Base-by-base conservation (phyloP, 371 early-diverging fungal species). In the Saksenaea oblongispora region DNA sequence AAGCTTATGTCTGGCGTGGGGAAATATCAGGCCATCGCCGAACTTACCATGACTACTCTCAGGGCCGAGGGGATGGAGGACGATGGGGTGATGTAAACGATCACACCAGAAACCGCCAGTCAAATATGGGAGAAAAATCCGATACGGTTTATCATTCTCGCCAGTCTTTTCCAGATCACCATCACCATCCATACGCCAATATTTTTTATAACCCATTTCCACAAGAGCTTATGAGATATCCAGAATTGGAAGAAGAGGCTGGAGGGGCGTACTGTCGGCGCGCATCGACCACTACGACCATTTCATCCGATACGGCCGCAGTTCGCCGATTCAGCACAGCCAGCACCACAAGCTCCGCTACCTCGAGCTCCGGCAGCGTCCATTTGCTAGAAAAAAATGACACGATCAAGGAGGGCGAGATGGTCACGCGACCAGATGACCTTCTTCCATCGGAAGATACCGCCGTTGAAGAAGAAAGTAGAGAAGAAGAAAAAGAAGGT, bases 301-400 rank as follows among this genome's bases (percentile, higher is more conserved):
- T 61, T 17, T 42, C 64, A 34, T 61, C 66, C 9, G 54, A 61
- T 34, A 55, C 66, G 36, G 62, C 61, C 35, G 61, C 37, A 15
- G 31, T 41, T 24, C 69, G 69, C 34, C 69, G 69, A n/a, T 63
- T 58, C 61, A 68, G 69, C 18, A 64, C 37, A 54, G 61, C 57
- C 24, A 68, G 69, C 37, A 68, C 60, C 3, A 59, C 39, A 18
- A 60, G 60, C 44, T 51, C 51, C 34, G 64, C 54, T 37, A 61
- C 64, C 8, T 63, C 64, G 27, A 63, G 69, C 44, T 42, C 63
- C 47, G 51, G 31, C 41, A n/a, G 28, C 35, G 10, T 41, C 36
- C 34, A 54, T 28, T 34, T 39, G 31, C 27, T 51, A 10, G 61
- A 57, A 47, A 51, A 51, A 57, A 54, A 61, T 41, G 54, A 65